Base-by-base conservation (phyloP, 805 yeast genomes). In the Wickerhamomyces rabaulensis region DNA sequence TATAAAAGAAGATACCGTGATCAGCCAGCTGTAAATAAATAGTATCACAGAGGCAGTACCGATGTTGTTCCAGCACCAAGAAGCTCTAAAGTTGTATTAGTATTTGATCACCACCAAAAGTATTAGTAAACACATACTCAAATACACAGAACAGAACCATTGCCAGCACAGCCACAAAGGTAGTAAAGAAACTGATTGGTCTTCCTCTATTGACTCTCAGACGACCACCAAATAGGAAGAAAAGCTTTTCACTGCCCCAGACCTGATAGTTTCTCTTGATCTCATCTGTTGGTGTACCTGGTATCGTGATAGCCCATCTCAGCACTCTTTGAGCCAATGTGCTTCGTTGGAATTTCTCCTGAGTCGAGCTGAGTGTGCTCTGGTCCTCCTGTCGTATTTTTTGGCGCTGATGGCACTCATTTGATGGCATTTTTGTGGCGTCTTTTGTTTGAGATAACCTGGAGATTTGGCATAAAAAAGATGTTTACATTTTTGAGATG, bases 201-300 rank as follows among this genome's bases (percentile, higher is more conserved):
- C 79, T 82, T 19, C 52, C 51, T 22, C 63, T 56, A 47, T 67
- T 71, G 9, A 73, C 58, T 0, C 82, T 66, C 13, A 82, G 56
- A 38, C 89, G 62, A 0, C 95, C 95, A 13, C 94, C 94, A 42
- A 79, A 62, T 4, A 84, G 64, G 60, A 76, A 86, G 2, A 78
- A 51, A 46, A 72, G 70, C 46, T 69, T 73, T 8, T 69, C 52
- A 16, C 67, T 66, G 9, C 60, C 52, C 58, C 72, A 73, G 2
- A 62, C 66, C 55, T 75, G 71, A 58, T 76, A 79, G 61, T 78
- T 76, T 19, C 51, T 35, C 29, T 22, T 20, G 3, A 20, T 8
- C 16, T 35, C 44, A 3, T 17, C 29, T 1, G 17, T 43, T 3
- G 44, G 42, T 7, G 33, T 47, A 7, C 10, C 16, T 4, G 63